phyloP scores from a whole-genome alignment of 2,329 filamentous ascomycete species.

The Nannizziopsis barbatae region DNA sequence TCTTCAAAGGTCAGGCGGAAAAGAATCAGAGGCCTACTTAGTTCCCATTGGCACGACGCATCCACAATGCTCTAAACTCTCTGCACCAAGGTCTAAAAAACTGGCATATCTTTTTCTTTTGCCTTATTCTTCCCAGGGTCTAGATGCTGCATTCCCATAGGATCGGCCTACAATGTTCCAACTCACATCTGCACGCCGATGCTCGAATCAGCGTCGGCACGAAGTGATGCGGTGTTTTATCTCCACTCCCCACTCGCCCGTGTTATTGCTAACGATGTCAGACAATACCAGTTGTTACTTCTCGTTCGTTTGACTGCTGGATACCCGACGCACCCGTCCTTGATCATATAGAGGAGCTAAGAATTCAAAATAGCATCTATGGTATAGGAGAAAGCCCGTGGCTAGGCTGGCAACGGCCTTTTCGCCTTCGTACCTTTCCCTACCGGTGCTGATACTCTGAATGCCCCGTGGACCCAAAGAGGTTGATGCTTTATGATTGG shows the following conservation, averaged over 20 bases:
- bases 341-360: too few species aligned
- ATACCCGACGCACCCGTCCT: background rate
- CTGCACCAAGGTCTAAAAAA: too few species aligned
- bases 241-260: background rate
- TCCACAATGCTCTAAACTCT: too few species aligned
- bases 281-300: background rate
- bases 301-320: background rate
- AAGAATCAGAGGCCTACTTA: too few species aligned
- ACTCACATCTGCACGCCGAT: background rate
- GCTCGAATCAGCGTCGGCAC: background rate
- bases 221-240: constrained; percentile 7
- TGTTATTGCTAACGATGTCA: background rate
- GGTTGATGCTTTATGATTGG: constrained; percentile 3
- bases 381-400: background rate
- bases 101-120: too few species aligned
- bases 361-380: too few species aligned
- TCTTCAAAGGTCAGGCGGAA: too few species aligned
- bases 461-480: constrained; percentile 14
- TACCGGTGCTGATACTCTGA: background rate
- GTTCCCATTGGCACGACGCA: too few species aligned
- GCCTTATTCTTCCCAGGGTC: background rate
- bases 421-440: constrained; percentile 2
- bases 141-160: background rate
- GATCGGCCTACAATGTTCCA: background rate
- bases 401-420: constrained; percentile 1